Evolutionary conservation across 257 asterid species (phyloP).

Genomic region (Forsythia suspensa): DNA sequence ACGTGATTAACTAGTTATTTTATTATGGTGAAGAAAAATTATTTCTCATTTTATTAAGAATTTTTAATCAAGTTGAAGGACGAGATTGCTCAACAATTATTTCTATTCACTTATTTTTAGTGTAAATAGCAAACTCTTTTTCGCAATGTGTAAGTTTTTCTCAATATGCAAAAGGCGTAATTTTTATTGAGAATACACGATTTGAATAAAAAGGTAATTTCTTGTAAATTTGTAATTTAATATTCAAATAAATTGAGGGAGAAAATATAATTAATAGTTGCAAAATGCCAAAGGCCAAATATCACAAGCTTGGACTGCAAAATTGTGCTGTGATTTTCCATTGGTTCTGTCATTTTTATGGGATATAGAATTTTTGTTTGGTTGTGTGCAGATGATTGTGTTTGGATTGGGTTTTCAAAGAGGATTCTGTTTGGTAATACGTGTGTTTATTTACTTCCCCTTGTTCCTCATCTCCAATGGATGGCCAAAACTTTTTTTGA

Average conservation of each 20-base stretch:
- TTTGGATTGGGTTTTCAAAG: neutral
- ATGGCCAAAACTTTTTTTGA: neutral
- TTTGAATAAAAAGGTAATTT: neutral
- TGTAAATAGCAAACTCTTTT: too few relatives aligned
- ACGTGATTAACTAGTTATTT: too few relatives aligned
- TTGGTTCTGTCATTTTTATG: neutral
- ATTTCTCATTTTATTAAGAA: too few relatives aligned
- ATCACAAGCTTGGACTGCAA: neutral
- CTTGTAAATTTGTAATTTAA: neutral
- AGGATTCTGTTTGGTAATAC: neutral
- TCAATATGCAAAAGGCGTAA: neutral
- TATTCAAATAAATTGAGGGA: neutral
- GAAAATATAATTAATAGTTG: neutral
- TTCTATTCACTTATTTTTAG: too few relatives aligned
- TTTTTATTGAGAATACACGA: neutral
- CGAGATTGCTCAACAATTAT: too few relatives aligned
- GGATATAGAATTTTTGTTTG: neutral
- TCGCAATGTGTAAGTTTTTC: too few relatives aligned
- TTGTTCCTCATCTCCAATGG: slow-evolving; percentile 11
- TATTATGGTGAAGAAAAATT: too few relatives aligned
- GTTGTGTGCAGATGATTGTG: neutral
- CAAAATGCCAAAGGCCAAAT: neutral
- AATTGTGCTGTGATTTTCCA: neutral
- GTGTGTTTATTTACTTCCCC: slow-evolving; percentile 5
- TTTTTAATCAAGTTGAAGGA: too few relatives aligned